A percentile compares a stretch with the other conserved stretches of the same genome.
Conservation (phyloP, 495 filamentous ascomycete genomes). For the Rusavskia elegans region DNA sequence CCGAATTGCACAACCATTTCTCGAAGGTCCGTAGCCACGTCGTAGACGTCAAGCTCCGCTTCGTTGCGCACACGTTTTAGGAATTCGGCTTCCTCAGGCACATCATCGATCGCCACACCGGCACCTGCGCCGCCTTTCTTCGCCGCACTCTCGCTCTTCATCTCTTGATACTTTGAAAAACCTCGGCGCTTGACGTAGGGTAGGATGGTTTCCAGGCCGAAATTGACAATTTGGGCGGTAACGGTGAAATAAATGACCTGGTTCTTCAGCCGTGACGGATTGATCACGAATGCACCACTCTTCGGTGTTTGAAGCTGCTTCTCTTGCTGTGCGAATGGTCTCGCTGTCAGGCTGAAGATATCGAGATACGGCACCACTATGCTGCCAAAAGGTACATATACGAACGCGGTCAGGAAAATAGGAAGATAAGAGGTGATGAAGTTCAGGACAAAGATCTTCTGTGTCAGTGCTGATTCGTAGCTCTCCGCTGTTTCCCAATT, state of each 20-base stretch:
- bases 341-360: constrained; percentile 63
- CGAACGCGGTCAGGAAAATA: constrained; percentile 84
- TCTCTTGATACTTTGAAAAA: constrained; percentile 51
- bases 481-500: constrained; percentile 78
- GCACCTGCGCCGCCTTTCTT: constrained; percentile 25
- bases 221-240: constrained; percentile 82
- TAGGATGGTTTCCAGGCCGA: constrained; percentile 73
- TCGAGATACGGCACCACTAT: constrained; percentile 81
- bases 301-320: constrained; percentile 44
- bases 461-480: constrained; percentile 67
- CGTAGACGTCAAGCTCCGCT: constrained; percentile 71
- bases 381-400: constrained; percentile 89
- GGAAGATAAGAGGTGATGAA: constrained; percentile 94
- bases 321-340: constrained; percentile 56
- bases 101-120: constrained; percentile 31
- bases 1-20: constrained; percentile 96
- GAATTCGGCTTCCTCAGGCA: constrained; percentile 60
- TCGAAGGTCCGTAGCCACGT: constrained; percentile 72
- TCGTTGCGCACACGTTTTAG: constrained; percentile 69
- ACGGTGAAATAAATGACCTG: constrained; percentile 97
- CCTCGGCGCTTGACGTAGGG: constrained; percentile 60
- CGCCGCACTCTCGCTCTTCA: constrained; percentile 39
- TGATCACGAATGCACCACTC: constrained; percentile 51
- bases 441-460: constrained; percentile 89
- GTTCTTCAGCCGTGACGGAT: constrained; percentile 68